These are phyloP conservation scores for Fusarium begoniae DNA, from an alignment of 2,329 filamentous ascomycete species.

Conservation along the genomic window DNA sequence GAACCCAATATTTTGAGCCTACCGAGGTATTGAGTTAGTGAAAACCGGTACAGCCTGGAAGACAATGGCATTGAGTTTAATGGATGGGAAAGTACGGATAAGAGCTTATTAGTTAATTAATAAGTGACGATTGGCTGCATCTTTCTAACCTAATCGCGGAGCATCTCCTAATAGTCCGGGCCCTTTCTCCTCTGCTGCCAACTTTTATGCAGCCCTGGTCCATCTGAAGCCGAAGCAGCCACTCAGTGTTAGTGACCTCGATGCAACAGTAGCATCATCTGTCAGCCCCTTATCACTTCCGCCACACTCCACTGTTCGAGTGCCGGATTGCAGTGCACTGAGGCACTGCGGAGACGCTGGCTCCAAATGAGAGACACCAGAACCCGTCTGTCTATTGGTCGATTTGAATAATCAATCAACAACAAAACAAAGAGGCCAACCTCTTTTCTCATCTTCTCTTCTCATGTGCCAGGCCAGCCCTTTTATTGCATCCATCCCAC, in stretches of 20 bases:
- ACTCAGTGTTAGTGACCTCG: conserved; percentile 22
- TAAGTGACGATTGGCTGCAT: conserved; percentile 15
- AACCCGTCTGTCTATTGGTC: conserved; percentile 11
- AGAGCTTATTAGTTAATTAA: background rate
- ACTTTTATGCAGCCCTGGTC: conserved; percentile 14
- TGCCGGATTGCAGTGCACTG: background rate
- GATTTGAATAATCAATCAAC: conserved; percentile 28
- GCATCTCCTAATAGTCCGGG: conserved; percentile 5
- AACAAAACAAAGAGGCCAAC: conserved; percentile 35
- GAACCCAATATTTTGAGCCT: background rate
- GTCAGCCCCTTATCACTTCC: conserved; percentile 22
- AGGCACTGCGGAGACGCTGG: background rate
- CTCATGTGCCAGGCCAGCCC: conserved; percentile 9
- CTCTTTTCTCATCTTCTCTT: conserved; percentile 1
- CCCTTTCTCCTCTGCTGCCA: conserved; percentile 16
- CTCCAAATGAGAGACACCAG: conserved; percentile 9
- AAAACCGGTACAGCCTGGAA: background rate
- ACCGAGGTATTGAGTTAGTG: background rate
- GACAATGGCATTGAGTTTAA: background rate
- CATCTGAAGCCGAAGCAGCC: conserved; percentile 18
- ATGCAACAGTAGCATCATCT: conserved; percentile 11
- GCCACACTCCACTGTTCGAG: conserved; percentile 10
- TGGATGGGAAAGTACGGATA: background rate
- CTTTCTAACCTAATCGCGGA: conserved; percentile 16
- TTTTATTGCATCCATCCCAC: background rate